phyloP scores from a whole-genome alignment of 2,329 filamentous ascomycete species.

The Orbilia javanica region DNA sequence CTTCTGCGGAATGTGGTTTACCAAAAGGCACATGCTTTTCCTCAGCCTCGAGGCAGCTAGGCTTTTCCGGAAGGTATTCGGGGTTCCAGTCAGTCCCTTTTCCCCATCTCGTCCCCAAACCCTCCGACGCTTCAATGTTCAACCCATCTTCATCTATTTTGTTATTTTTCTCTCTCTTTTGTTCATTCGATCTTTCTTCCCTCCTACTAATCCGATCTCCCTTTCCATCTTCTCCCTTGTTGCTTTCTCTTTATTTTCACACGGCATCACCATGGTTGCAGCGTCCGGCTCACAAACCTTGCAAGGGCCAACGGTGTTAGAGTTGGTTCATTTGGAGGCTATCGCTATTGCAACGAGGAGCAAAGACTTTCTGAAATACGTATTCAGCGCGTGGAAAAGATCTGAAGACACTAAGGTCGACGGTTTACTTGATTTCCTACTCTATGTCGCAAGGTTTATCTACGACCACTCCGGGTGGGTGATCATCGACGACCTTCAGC shows the following conservation, averaged over 20 bases:
- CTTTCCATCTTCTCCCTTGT: too few species aligned
- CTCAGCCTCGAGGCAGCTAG: not conserved
- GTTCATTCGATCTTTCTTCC: not conserved
- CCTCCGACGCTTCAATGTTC: not conserved
- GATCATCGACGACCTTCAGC: not conserved
- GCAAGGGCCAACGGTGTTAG: not conserved
- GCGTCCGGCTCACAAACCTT: not conserved
- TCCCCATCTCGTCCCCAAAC: not conserved
- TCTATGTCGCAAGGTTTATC: not conserved
- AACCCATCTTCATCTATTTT: not conserved
- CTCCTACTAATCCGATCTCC: not conserved
- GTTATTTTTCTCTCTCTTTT: not conserved
- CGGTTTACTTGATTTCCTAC: not conserved
- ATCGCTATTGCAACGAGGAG: not conserved
- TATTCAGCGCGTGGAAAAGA: not conserved
- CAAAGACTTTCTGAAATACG: not conserved
- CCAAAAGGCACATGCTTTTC: not conserved
- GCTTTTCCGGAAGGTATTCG: not conserved
- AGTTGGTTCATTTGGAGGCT: not conserved
- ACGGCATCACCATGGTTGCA: not conserved
- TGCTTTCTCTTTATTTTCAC: not conserved
- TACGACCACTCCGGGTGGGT: not conserved
- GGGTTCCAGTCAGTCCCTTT: not conserved
- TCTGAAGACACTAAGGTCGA: not conserved
- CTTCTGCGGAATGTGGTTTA: not conserved